These are phyloP conservation scores for Pontederia paniculata DNA, from an alignment of 176 grass and related monocot genomes.

Conservation along the genomic window DNA sequence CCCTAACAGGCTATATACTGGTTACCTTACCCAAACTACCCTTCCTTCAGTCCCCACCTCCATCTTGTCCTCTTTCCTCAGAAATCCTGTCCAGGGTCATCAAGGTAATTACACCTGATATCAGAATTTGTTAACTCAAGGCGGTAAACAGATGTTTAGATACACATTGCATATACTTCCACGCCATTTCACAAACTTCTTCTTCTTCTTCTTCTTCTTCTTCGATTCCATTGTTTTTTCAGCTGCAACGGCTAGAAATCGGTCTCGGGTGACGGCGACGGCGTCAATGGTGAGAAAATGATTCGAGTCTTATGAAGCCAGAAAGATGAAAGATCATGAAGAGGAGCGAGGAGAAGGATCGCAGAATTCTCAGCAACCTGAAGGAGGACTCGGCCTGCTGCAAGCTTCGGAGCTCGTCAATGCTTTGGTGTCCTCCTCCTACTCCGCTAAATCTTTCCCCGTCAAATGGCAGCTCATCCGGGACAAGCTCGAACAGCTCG, in stretches of 20 bases:
- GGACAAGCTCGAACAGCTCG: slow-evolving; percentile 54
- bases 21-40: not conserved
- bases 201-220: too few relatives aligned
- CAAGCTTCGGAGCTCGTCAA: slow-evolving; percentile 29
- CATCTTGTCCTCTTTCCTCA: too few relatives aligned
- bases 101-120: not conserved
- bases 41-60: not conserved
- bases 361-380: not conserved
- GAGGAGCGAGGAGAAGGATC: not conserved
- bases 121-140: not conserved
- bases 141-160: too few relatives aligned
- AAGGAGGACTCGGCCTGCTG: slow-evolving; percentile 5
- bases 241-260: not conserved
- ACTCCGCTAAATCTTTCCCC: slow-evolving; percentile 39
- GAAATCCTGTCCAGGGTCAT: too few relatives aligned
- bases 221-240: not conserved
- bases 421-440: slow-evolving; percentile 49
- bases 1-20: not conserved
- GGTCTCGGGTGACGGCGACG: not conserved
- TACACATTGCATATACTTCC: too few relatives aligned
- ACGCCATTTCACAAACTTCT: too few relatives aligned
- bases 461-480: slow-evolving; percentile 78
- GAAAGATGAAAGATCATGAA: slow-evolving; percentile 51
- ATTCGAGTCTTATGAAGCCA: not conserved
- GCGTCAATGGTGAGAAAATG: not conserved